Percentiles rank a stretch among this genome's conserved stretches.
Conservation (phyloP, 192 early-diverging fungal genomes). For the Radiomyces spectabilis region DNA sequence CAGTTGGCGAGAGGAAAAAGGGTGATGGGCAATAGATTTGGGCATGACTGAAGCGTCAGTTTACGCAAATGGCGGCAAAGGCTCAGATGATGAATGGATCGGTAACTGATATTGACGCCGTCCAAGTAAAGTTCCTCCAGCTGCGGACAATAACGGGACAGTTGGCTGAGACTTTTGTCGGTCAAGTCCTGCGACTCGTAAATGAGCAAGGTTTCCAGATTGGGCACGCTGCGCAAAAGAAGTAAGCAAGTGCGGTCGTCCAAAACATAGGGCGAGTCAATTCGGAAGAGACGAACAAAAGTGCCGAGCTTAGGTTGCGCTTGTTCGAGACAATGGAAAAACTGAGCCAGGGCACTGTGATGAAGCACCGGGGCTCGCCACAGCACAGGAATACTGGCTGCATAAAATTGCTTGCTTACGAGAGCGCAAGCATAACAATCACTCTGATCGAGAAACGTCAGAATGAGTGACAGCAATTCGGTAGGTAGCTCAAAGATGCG, state of each 20-base stretch:
- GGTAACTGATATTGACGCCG: conserved; percentile 1
- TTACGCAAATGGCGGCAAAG: conserved; percentile 4
- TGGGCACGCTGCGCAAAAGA: background rate
- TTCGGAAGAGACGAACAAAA: background rate
- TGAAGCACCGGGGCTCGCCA: conserved; percentile 1
- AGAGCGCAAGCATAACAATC: background rate
- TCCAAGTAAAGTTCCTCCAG: conserved; percentile 8
- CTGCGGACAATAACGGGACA: conserved; percentile 6
- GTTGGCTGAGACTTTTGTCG: conserved; percentile 7
- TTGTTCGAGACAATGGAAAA: too few relatives aligned
- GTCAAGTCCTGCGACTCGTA: conserved; percentile 1
- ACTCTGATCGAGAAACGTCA: background rate
- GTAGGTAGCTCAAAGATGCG: background rate
- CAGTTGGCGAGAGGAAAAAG: conserved; percentile 14
- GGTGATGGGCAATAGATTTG: conserved; percentile 1
- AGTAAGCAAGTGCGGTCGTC: background rate
- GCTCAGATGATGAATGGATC: conserved; percentile 17
- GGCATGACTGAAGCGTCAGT: conserved; percentile 4
- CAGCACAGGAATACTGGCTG: background rate
- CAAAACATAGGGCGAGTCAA: background rate
- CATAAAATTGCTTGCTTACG: conserved; percentile 4
- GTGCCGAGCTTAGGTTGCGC: background rate
- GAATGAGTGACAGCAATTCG: background rate
- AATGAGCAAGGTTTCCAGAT: conserved; percentile 7
- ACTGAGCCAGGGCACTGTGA: too few relatives aligned